Percentiles rank a stretch among this genome's conserved stretches.
phyloP scores from a whole-genome alignment of 345 rosid genomes.

The Ricinus communis region DNA sequence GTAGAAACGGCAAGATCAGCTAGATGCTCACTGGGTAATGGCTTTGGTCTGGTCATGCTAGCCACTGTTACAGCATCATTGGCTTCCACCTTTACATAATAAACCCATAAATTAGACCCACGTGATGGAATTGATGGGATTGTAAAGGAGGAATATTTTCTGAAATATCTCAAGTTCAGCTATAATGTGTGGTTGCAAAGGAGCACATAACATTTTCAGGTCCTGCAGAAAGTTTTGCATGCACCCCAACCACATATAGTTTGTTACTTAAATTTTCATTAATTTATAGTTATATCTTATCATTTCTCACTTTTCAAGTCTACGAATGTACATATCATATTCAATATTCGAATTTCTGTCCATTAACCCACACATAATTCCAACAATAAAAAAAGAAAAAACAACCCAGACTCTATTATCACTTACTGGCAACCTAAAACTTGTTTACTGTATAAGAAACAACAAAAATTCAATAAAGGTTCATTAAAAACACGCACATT shows the following conservation, averaged over 20 bases:
- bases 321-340: background rate
- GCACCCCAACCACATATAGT: background rate
- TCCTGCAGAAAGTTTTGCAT: background rate
- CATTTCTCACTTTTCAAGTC: background rate
- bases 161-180: too few relatives aligned
- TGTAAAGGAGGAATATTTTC: background rate
- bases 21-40: conserved; percentile 60
- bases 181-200: background rate
- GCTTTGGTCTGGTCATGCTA: conserved; percentile 81
- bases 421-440: conserved; percentile 5
- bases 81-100: conserved; percentile 61
- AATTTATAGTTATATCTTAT: background rate
- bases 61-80: conserved; percentile 87
- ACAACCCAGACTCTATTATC: background rate
- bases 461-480: background rate
- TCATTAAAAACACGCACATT: background rate
- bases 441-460: background rate
- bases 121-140: background rate
- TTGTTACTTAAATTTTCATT: too few relatives aligned
- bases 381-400: background rate
- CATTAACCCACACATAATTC: background rate
- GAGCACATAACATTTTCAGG: background rate
- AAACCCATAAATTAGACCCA: background rate
- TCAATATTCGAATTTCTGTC: background rate
- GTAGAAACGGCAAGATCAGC: conserved; percentile 85